These are phyloP conservation scores for Syncephalastrum racemosum DNA, from an alignment of 371 early-diverging fungal genomes.

Conservation along the genomic window DNA sequence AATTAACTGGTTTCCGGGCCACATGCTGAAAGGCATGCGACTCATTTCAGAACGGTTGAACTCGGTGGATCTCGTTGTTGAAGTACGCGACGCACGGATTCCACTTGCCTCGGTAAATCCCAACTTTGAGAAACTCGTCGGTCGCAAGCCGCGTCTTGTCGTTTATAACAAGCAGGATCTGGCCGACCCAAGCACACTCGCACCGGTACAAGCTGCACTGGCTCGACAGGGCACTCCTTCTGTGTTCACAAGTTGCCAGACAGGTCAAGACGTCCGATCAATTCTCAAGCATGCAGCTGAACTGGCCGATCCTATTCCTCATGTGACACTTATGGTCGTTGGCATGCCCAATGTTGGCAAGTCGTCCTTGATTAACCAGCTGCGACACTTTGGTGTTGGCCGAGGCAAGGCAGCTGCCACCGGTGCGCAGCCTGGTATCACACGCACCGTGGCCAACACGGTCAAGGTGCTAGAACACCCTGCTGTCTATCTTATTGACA, in stretches of 20 bases:
- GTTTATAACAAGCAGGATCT: conserved; percentile 94
- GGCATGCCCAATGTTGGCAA: conserved; percentile 98
- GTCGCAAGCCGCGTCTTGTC: conserved; percentile 68
- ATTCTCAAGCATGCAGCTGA: conserved; percentile 65
- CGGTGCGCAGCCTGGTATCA: conserved; percentile 89
- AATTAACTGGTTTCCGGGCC: conserved; percentile 95
- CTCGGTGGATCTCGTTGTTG: conserved; percentile 85
- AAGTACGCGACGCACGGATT: conserved; percentile 92
- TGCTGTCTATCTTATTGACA: conserved; percentile 86
- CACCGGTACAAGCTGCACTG: conserved; percentile 53
- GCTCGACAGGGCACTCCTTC: conserved; percentile 48
- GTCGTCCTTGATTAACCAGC: conserved; percentile 86
- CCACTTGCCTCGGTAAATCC: conserved; percentile 90
- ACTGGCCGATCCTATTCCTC: conserved; percentile 45
- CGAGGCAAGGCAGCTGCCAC: conserved; percentile 84
- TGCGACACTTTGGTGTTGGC: conserved; percentile 72
- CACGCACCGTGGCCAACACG: conserved; percentile 75
- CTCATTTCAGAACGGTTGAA: conserved; percentile 71
- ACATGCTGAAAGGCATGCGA: conserved; percentile 88
- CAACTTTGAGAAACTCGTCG: conserved; percentile 75
- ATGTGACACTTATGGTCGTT: conserved; percentile 77
- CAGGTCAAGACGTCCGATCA: conserved; percentile 59
- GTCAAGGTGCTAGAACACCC: conserved; percentile 89
- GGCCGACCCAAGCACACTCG: conserved; percentile 57
- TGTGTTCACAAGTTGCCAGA: conserved; percentile 73